Base-by-base conservation (phyloP, 805 yeast genomes). In the Starmerella geochares region DNA sequence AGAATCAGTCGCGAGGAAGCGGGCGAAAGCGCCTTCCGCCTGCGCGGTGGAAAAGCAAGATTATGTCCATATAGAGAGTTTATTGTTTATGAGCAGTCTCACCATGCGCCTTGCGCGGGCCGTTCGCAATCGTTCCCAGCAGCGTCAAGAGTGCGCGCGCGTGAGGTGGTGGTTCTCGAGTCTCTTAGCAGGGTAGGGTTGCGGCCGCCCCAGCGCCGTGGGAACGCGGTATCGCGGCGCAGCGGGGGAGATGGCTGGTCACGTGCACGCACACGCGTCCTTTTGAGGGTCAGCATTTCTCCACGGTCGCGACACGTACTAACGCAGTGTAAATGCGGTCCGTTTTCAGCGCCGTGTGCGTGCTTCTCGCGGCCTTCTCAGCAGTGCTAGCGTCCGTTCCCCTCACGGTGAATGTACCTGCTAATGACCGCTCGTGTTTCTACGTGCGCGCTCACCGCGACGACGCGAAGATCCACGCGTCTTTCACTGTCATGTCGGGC, bases 401-500 rank as follows among this genome's bases (percentile, higher is more conserved):
- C 11, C 70, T 86, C 61, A 84, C 92, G 0, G 80, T 84, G 60
- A 72, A 73, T 21, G 71, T 86, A 53, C 80, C 80, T n/a, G 86
- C 95, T 13, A 81, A 80, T 58, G 92, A 81, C 50, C 71, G 72
- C 51, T 68, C 79, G 45, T 86, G 95, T 63, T 84, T 72, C 67
- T 84, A 81, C 66, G 74, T 81, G 28, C 76, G 80, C 63, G 82
- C 86, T 49, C 74, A 75, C 46, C 69, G 74, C 53, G 76, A 77
- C 4, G 71, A 74, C 58, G 69, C 82, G 43, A 77, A 74, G 53
- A 72, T 86, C 50, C 81, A 82, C 35, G 86, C 79, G 65, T 81
- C 83, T 64, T 86, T 84, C 71, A 86, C 94, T 14, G 95, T 86
- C 57, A 83, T 82, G 67, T 69, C 81, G 29, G 92, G 88, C 49